These are phyloP conservation scores for Fusarium hainanense DNA, from an alignment of 2,329 filamentous ascomycete genomes.

Conservation along the genomic window DNA sequence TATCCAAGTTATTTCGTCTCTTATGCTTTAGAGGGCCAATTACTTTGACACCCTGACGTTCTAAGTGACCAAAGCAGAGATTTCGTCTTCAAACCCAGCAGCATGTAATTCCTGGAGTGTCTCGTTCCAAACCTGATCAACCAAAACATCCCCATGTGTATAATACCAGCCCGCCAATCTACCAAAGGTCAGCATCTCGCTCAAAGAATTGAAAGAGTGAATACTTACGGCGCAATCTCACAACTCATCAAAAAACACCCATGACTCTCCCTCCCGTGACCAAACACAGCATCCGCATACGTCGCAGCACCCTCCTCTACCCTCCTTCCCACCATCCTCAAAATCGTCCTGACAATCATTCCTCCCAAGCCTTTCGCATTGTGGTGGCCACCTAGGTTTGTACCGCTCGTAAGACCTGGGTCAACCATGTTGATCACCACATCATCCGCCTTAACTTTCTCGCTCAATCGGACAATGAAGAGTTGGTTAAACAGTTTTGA, in stretches of 20 bases:
- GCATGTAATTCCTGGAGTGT: slow-evolving; percentile 26
- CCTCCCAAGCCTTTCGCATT: slow-evolving; percentile 19
- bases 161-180: slow-evolving; percentile 38
- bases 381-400: slow-evolving; percentile 31
- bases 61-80: neutral
- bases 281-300: slow-evolving; percentile 59
- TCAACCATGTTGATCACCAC: slow-evolving; percentile 53
- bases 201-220: rapidly evolving
- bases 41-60: too few relatives aligned
- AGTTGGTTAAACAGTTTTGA: slow-evolving; percentile 50
- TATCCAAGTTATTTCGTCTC: too few relatives aligned
- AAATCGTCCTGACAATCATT: neutral
- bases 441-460: slow-evolving; percentile 50
- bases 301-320: slow-evolving; percentile 57
- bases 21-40: too few relatives aligned
- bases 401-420: slow-evolving; percentile 48
- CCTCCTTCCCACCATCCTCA: slow-evolving; percentile 45
- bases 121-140: slow-evolving; percentile 33
- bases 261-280: slow-evolving; percentile 62
- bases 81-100: slow-evolving; percentile 40
- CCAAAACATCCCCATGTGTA: slow-evolving; percentile 18
- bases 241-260: slow-evolving; percentile 63
- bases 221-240: slow-evolving; percentile 45
- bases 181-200: neutral
- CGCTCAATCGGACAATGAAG: slow-evolving; percentile 53